Base-by-base conservation (phyloP, 169 alveolate species). In the Plasmodium inui region DNA sequence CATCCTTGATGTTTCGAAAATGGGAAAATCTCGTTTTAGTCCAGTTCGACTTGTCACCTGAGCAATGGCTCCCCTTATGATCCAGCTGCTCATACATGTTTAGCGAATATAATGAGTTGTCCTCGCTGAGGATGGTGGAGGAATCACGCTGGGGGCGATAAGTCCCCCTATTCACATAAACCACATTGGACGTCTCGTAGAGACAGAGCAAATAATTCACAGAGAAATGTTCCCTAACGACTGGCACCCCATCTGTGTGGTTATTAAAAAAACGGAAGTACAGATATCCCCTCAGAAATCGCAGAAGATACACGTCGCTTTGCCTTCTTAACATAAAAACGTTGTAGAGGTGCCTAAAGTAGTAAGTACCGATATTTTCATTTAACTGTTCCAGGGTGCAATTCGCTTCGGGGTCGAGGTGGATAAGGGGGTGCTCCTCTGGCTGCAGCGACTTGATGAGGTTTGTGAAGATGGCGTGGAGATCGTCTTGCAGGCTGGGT, bases 281-380 rank as follows among this genome's bases (percentile, higher is more conserved):
- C 3, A 85, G 37, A 32, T 74, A 85, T 8, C 93, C 93, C 32
- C 12, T 85, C 79, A 85, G 41, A 85, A 74, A 85, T 0, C 81
- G 39, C 0, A 85, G 80, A 41, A 85, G 78, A 67, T 34, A 74
- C 3, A 22, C 70, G 37, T 76, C 32, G 12, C 76, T 26, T 72
- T 85, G 71, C n/a, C 79, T 85, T 85, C 79, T 73, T 6, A 74
- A 85, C 70, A 55, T 53, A 76, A 85, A 85, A 6, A 85, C 41
- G 70, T 85, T 85, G 67, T 50, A 85, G 81, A 85, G 26, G 67
- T 85, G 70, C 44, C 41, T 85, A 39, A 85, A 85, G 61, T 74
- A 74, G 44, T 85, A 55, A 17, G 76, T 22, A 26, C 61, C 93
- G 4, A 85, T 76, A 39, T 76, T 74, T 32, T 85, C 5, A 76